Evolutionary conservation across 805 yeast genomes (phyloP), one percentile per base, ranked within the genome.

Genomic region (Myxozyma geophila): DNA sequence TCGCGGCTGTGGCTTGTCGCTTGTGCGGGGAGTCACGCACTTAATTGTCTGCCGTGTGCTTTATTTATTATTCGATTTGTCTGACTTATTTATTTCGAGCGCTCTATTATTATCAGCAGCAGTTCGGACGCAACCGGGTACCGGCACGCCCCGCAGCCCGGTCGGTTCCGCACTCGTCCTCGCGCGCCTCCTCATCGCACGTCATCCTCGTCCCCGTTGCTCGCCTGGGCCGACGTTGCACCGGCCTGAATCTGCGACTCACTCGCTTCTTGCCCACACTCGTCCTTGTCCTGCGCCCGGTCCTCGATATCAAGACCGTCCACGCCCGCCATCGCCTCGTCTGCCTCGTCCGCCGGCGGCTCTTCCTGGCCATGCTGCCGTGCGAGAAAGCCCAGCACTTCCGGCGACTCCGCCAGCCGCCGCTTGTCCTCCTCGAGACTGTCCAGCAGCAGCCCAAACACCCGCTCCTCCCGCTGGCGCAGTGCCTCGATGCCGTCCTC

Each of bases 391-490:
- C 12, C 59, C 19, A 41, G 41, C 53, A 63, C 67, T 7, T n/a
- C 44, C n/a, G 54, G 58, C 15, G 48, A 21, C 40, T 55, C 51
- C 33, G 44, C 54, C 36, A 63, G 59, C 54, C 39, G 51, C 23
- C 33, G 39, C 58, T 57, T 43, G 47, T 53, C 52, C 21, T 23
- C 53, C 33, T 23, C 58, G 28, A 64, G 36, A 7, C 28, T 54
- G 17, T 58, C 53, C 52, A 40, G 52, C 40, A 60, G 50, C 43
- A 46, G 15, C 35, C 53, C 44, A 19, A 59, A 44, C 41, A 54
- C 67, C 33, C 61, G 54, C 54, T 44, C 54, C 41, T 63, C 67
- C 17, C 67, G 67, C 50, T 60, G 63, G 33, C 67, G 58, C 46
- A 63, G 37, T n/a, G 48, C 17, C 55, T 46, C 56, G 23, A 53